A percentile compares a stretch with the other conserved stretches of the same genome.
Evolutionary conservation across 1,284 basidiomycete species (phyloP).

Genomic region (Crucibulum parvulum): DNA sequence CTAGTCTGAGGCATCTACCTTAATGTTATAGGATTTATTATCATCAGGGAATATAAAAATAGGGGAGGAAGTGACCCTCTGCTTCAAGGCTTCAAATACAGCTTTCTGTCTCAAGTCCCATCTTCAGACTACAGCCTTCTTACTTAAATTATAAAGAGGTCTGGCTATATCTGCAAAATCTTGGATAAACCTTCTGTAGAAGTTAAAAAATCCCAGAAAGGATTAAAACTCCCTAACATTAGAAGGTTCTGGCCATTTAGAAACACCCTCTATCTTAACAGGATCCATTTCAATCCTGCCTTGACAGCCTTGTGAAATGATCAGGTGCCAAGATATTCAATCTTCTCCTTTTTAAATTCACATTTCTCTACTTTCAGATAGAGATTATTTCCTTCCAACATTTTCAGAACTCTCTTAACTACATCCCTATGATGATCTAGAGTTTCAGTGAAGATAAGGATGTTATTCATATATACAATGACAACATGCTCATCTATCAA

Average conservation of each 20-base stretch:
- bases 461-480: constrained; percentile 24
- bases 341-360: constrained; percentile 10
- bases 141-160: constrained; percentile 22
- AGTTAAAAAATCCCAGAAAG: constrained; percentile 37
- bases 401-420: constrained; percentile 13
- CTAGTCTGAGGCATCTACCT: constrained; percentile 30
- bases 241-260: constrained; percentile 15
- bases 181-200: constrained; percentile 47
- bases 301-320: constrained; percentile 12
- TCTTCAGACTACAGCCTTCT: constrained; percentile 14
- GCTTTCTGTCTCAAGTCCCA: constrained; percentile 17
- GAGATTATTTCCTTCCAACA: constrained; percentile 12
- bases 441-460: constrained; percentile 10
- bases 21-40: constrained; percentile 21
- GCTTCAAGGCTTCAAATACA: constrained; percentile 25
- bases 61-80: constrained; percentile 5
- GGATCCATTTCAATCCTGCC: constrained; percentile 15
- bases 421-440: constrained; percentile 4
- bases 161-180: constrained; percentile 32
- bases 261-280: constrained; percentile 19
- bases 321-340: constrained; percentile 28
- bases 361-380: constrained; percentile 26
- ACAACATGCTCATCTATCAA: neutral
- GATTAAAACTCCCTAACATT: constrained; percentile 21
- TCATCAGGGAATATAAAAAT: constrained; percentile 19